These are phyloP conservation scores for Coelastrella sp. DNA, from an alignment of 139 green algal genomes.

Conservation along the genomic window DNA sequence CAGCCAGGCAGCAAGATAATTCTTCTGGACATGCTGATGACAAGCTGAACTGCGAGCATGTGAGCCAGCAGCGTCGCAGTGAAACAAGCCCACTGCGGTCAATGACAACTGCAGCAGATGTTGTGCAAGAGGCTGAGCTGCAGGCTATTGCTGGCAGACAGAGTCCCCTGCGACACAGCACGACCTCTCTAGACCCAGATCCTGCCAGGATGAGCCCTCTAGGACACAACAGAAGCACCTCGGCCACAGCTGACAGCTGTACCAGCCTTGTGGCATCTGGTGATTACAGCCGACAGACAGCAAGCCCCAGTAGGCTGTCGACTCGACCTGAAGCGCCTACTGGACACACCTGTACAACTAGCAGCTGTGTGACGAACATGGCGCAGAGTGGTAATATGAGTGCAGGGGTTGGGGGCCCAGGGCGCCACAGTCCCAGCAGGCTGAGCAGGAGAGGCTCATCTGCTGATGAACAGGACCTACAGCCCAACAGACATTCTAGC, in stretches of 20 bases:
- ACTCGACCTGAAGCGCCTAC: no score
- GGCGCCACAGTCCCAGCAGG: constrained; percentile 11
- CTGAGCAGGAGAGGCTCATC: constrained; percentile 1
- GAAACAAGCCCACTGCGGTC: not conserved
- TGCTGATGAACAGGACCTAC: not conserved
- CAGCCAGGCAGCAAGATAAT: no score
- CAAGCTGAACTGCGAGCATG: no score
- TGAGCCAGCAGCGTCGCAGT: no score
- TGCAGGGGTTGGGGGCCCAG: no score
- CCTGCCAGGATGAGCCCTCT: constrained; percentile 6
- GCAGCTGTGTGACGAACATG: no score
- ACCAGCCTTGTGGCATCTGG: no score
- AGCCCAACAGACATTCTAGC: not conserved
- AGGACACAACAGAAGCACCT: not conserved
- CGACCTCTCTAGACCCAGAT: not conserved
- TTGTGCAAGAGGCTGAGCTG: not conserved
- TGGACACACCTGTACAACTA: no score
- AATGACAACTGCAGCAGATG: not conserved
- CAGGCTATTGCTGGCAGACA: not conserved
- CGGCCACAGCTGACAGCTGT: not conserved
- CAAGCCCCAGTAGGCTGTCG: no score
- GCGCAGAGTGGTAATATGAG: no score
- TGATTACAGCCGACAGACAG: no score
- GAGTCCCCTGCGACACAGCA: constrained; percentile 18
- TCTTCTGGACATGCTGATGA: no score